Conservation (phyloP, 805 yeast genomes). For the Candida silvatica region DNA sequence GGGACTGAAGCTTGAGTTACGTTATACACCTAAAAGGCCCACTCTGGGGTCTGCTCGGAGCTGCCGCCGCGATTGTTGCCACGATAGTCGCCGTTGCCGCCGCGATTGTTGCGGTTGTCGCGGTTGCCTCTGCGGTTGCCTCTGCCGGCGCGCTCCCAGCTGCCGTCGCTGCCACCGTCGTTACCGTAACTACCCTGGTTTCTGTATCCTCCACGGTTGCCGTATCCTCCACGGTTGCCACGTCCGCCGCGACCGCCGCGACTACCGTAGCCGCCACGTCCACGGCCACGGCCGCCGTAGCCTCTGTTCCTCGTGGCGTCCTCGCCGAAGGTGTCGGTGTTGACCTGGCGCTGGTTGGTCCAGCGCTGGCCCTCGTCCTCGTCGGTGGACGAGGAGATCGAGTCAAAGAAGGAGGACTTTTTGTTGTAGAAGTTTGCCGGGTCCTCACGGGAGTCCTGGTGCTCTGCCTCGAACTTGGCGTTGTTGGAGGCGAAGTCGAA, state of each 20-base stretch:
- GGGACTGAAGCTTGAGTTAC: neutral
- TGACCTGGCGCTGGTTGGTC: conserved; percentile 63
- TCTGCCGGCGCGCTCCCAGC: conserved; percentile 19
- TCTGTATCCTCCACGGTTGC: conserved; percentile 14
- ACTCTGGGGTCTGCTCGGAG: conserved; percentile 15
- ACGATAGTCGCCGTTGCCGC: conserved; percentile 1
- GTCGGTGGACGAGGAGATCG: conserved; percentile 62
- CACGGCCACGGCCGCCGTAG: conserved; percentile 29
- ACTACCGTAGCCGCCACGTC: conserved; percentile 45
- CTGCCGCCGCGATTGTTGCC: too few species aligned
- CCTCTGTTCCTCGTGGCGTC: conserved; percentile 26
- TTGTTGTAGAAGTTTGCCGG: conserved; percentile 50
- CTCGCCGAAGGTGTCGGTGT: conserved; percentile 81
- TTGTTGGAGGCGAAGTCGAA: conserved; percentile 72
- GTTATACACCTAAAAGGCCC: conserved; percentile 13
- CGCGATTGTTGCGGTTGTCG: conserved; percentile 5
- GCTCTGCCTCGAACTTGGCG: conserved; percentile 54
- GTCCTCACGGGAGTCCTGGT: conserved; percentile 24
- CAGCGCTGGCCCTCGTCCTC: conserved; percentile 40
- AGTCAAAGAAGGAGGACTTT: conserved; percentile 82
- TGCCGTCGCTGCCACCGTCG: conserved; percentile 41
- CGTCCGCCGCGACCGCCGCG: conserved; percentile 28
- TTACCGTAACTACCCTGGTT: conserved; percentile 19
- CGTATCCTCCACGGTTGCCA: conserved; percentile 14
- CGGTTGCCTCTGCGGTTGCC: neutral